A percentile compares a stretch with the other conserved stretches of the same genome.
These are phyloP conservation scores for Trapa incisa DNA, from an alignment of 345 rosid genomes.

Conservation along the genomic window DNA sequence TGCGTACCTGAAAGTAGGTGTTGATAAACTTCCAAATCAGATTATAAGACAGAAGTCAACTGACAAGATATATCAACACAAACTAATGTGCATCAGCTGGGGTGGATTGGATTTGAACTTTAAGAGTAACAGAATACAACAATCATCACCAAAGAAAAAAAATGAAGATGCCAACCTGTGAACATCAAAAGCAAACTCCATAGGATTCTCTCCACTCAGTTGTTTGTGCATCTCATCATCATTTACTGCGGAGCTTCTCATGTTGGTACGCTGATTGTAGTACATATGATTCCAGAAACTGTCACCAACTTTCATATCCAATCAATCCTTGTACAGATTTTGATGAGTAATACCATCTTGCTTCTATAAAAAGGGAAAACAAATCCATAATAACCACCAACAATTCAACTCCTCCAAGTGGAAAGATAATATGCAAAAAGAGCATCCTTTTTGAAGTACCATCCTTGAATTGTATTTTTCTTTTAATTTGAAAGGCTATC, in stretches of 20 bases:
- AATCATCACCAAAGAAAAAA: neutral
- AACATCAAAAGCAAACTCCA: conserved; percentile 8
- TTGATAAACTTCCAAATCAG: neutral
- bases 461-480: conserved; percentile 17
- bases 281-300: conserved; percentile 15
- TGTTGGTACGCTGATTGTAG: conserved; percentile 10
- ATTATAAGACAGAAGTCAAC: neutral
- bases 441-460: conserved; percentile 24
- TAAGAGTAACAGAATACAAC: neutral
- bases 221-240: conserved; percentile 15
- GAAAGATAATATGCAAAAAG: conserved; percentile 22
- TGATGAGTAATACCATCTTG: conserved; percentile 20
- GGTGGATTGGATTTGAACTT: neutral
- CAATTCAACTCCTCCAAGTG: conserved; percentile 1
- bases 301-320: conserved; percentile 13
- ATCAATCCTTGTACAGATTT: conserved; percentile 18
- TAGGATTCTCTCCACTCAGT: conserved; percentile 8
- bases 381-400: neutral
- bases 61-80: neutral
- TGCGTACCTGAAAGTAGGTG: no score
- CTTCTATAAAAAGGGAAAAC: conserved; percentile 17
- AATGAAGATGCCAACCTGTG: conserved; percentile 9
- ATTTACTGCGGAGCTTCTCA: neutral
- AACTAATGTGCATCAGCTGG: neutral
- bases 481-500: conserved; percentile 25